A percentile compares a stretch with the other conserved stretches of the same genome.
These are phyloP conservation scores for Verticillium longisporum DNA, from an alignment of 2,329 filamentous ascomycete species.

Conservation along the genomic window DNA sequence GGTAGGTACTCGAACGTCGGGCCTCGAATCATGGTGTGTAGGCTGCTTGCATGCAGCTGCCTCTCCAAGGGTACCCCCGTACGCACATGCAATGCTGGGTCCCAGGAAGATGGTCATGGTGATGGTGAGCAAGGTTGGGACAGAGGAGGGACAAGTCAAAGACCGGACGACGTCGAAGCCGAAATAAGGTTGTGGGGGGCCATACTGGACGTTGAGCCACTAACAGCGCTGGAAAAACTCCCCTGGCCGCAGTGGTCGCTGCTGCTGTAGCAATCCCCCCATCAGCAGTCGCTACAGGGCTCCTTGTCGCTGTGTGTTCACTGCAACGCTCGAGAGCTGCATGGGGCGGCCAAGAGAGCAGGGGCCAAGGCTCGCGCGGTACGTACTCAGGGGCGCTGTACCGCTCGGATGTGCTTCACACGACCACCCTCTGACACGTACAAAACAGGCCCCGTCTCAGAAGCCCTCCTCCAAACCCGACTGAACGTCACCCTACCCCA, in stretches of 20 bases:
- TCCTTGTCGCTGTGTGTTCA: too few relatives aligned
- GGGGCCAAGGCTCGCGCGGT: too few relatives aligned
- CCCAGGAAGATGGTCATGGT: not conserved
- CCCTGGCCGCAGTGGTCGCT: not conserved
- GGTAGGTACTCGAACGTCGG: too few relatives aligned
- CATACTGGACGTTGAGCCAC: not conserved
- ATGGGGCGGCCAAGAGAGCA: too few relatives aligned
- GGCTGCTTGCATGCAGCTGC: not conserved
- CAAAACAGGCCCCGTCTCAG: slow-evolving; percentile 24
- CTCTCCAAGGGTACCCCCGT: not conserved
- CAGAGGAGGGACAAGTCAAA: slow-evolving; percentile 6
- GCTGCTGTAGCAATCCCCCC: too few relatives aligned
- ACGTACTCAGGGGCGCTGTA: not conserved
- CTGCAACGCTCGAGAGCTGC: too few relatives aligned
- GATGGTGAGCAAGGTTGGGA: slow-evolving; percentile 6
- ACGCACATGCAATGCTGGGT: not conserved
- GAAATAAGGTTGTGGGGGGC: slow-evolving; percentile 25
- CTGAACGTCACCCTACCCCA: not conserved
- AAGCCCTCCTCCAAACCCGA: not conserved
- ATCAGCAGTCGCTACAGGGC: too few relatives aligned
- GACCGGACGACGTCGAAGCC: slow-evolving; percentile 20
- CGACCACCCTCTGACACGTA: slow-evolving; percentile 19
- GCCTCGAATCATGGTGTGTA: not conserved
- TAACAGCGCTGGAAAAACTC: not conserved
- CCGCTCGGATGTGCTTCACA: slow-evolving; percentile 19